phyloP scores from a whole-genome alignment of 805 yeast genomes.

The Kluyveromyces aestuarii region DNA sequence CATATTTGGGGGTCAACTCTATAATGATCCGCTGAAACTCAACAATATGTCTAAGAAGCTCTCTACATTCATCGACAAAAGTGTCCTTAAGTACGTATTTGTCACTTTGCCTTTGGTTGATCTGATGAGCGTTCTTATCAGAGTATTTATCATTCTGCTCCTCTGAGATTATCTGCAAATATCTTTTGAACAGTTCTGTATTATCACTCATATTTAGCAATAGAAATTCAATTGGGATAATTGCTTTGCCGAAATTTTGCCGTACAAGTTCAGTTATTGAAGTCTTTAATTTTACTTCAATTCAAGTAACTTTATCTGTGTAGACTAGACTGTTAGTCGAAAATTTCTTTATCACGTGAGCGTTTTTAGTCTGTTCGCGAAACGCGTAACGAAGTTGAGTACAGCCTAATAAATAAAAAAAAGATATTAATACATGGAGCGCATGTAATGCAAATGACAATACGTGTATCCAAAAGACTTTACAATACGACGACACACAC shows the following conservation, averaged over 20 bases:
- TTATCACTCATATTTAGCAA: constrained; percentile 18
- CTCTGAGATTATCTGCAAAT: constrained; percentile 20
- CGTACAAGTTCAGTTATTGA: no score
- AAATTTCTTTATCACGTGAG: not conserved
- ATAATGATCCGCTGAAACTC: constrained; percentile 23
- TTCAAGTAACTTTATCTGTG: no score
- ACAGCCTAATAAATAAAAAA: not conserved
- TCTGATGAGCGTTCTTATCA: not conserved
- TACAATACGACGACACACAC: not conserved
- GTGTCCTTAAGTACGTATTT: constrained; percentile 17
- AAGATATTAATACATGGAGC: not conserved
- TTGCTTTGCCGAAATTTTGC: no score
- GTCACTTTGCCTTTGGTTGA: not conserved
- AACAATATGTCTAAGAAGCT: constrained; percentile 19
- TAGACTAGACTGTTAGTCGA: no score
- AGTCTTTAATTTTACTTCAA: no score
- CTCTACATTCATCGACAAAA: constrained; percentile 23
- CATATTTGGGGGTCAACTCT: constrained; percentile 22
- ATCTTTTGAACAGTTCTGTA: constrained; percentile 22
- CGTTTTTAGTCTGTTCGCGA: not conserved
- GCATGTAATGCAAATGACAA: no score
- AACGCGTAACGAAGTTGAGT: not conserved
- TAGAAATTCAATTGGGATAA: not conserved
- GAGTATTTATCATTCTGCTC: not conserved
- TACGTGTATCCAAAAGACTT: not conserved